A percentile compares a stretch with the other conserved stretches of the same genome.
These are phyloP conservation scores for Digitaria exilis DNA, from an alignment of 202 grass and related monocot genomes.

Conservation along the genomic window DNA sequence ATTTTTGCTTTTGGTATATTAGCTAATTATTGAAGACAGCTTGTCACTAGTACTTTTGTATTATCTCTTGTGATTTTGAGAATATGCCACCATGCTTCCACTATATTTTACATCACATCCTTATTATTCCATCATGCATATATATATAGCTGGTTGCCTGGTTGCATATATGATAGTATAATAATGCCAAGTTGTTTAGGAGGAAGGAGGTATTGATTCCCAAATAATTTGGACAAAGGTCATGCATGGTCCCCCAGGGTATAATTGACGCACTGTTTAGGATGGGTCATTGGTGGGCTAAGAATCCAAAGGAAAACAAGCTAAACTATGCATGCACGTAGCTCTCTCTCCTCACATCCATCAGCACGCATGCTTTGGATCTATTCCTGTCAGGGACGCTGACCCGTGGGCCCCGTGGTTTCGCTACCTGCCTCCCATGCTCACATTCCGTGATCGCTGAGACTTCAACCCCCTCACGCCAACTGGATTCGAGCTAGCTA, in stretches of 20 bases:
- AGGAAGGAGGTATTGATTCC: slow-evolving; percentile 38
- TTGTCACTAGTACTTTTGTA: background rate
- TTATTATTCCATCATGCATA: background rate
- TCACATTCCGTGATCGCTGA: slow-evolving; percentile 19
- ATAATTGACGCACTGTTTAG: background rate
- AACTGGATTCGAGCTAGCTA: slow-evolving; percentile 32
- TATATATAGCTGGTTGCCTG: background rate
- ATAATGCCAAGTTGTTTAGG: slow-evolving; percentile 29
- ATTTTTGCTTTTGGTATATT: background rate
- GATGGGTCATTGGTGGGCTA: slow-evolving; percentile 20
- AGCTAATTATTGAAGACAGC: background rate
- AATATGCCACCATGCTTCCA: background rate
- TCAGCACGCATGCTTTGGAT: slow-evolving; percentile 6
- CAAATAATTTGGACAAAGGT: slow-evolving; percentile 35
- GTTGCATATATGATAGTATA: slow-evolving; percentile 1
- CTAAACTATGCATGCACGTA: background rate
- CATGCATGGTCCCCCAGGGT: slow-evolving; percentile 30
- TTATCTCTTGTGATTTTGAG: background rate
- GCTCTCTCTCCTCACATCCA: too few species aligned
- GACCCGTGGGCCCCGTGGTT: background rate
- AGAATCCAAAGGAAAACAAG: slow-evolving; percentile 24
- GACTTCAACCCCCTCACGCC: slow-evolving; percentile 45
- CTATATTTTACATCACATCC: background rate
- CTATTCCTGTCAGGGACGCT: background rate
- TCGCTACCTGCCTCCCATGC: background rate